phyloP scores from a whole-genome alignment of 441 rosid genomes.

The Rhodomyrtus psidioides region DNA sequence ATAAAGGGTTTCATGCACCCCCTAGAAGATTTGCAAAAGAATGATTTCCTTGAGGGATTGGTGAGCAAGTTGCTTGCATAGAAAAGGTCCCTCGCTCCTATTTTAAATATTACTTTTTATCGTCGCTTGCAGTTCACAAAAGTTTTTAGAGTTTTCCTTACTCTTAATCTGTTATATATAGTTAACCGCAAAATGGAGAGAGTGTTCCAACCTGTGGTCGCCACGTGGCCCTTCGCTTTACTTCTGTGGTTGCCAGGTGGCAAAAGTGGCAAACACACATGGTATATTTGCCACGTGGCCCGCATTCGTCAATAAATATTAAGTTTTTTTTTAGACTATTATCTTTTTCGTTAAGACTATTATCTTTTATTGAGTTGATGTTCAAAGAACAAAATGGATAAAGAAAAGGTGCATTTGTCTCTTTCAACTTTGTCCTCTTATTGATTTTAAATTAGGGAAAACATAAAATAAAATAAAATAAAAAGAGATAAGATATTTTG shows the following conservation, averaged over 20 bases:
- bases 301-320: background rate
- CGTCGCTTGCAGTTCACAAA: too few species aligned
- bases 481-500: background rate
- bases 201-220: background rate
- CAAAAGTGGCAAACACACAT: too few species aligned
- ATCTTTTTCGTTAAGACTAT: background rate
- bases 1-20: too few species aligned
- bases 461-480: background rate
- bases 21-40: too few species aligned
- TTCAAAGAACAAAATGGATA: background rate
- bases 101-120: too few species aligned
- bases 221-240: background rate
- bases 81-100: too few species aligned
- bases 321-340: background rate
- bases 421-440: background rate
- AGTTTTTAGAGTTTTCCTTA: too few species aligned
- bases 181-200: too few species aligned
- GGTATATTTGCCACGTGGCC: too few species aligned
- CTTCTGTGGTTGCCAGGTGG: background rate
- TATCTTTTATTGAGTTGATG: background rate
- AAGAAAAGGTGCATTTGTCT: background rate
- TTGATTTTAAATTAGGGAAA: background rate
- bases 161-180: too few species aligned
- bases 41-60: too few species aligned
- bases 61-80: too few species aligned